Conservation (phyloP, 2,329 filamentous ascomycete genomes). For the Venturia asperata region DNA sequence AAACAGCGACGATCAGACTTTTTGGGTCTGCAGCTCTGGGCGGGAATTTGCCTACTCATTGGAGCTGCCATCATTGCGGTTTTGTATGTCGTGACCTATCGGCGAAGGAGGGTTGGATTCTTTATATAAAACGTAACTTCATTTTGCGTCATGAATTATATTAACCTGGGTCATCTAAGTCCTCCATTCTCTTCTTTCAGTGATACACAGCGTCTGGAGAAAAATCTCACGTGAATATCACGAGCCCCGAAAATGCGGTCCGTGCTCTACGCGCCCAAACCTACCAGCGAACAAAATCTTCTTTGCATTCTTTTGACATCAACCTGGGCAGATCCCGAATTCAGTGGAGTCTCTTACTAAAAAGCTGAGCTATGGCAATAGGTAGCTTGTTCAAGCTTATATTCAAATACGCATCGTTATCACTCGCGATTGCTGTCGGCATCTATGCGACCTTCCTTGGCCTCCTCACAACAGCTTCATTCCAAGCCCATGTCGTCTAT, state of each 20-base stretch:
- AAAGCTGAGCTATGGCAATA: no score
- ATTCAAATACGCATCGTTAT: no score
- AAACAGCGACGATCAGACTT: conserved; percentile 23
- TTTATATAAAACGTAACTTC: not conserved
- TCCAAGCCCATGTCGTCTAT: conserved; percentile 30
- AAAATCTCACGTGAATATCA: conserved; percentile 41
- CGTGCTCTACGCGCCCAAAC: conserved; percentile 40
- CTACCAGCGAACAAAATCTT: no score
- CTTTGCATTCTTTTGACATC: no score
- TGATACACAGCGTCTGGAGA: no score
- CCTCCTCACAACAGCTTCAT: no score
- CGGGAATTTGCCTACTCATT: conserved; percentile 30
- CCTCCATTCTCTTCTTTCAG: no score
- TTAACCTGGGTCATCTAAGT: conserved; percentile 34
- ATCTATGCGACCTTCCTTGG: no score
- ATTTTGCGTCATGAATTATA: conserved; percentile 25
- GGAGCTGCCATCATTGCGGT: conserved; percentile 20
- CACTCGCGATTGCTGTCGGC: no score
- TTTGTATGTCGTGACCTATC: not conserved
- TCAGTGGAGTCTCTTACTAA: no score
- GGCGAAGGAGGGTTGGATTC: conserved; percentile 4
- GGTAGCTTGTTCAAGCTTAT: no score
- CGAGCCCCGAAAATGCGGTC: conserved; percentile 41
- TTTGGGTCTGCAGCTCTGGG: conserved; percentile 32
- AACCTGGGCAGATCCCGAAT: no score